Conservation (phyloP, 202 grass and related monocot species). For the Carex arenaria region DNA sequence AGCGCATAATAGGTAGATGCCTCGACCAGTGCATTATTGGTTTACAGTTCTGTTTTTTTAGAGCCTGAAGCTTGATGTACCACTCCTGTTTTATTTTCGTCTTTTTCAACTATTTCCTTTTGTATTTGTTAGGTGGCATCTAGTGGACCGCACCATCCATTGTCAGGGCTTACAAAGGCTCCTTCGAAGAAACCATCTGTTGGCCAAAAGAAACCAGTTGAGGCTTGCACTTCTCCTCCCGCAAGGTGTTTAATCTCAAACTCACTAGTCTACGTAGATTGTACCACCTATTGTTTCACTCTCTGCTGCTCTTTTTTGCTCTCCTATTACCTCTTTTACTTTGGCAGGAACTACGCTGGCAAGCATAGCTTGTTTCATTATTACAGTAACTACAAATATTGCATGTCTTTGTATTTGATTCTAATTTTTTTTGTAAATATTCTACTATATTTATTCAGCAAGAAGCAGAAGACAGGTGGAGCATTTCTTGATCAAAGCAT, state of each 20-base stretch:
- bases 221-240: constrained; percentile 53
- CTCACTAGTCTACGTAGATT: not conserved
- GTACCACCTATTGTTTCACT: not conserved
- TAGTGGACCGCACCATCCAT: not conserved
- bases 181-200: constrained; percentile 68
- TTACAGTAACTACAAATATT: not conserved
- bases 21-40: not conserved
- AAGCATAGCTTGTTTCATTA: not conserved
- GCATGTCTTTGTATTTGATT: not conserved
- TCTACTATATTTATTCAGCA: constrained; percentile 30
- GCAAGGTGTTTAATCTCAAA: constrained; percentile 22
- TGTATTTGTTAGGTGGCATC: not conserved
- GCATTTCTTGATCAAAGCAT: constrained; percentile 93
- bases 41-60: not conserved
- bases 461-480: constrained; percentile 82
- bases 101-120: not conserved
- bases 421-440: not conserved
- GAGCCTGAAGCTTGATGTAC: not conserved
- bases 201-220: constrained; percentile 87
- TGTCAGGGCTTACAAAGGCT: constrained; percentile 41
- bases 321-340: not conserved
- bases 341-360: not conserved
- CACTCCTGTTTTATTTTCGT: not conserved
- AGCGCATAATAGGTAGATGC: not conserved
- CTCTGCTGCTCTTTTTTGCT: not conserved